A percentile compares a stretch with the other conserved stretches of the same genome.
phyloP scores from a whole-genome alignment of 345 rosid genomes.

The Eucalyptus sp. region DNA sequence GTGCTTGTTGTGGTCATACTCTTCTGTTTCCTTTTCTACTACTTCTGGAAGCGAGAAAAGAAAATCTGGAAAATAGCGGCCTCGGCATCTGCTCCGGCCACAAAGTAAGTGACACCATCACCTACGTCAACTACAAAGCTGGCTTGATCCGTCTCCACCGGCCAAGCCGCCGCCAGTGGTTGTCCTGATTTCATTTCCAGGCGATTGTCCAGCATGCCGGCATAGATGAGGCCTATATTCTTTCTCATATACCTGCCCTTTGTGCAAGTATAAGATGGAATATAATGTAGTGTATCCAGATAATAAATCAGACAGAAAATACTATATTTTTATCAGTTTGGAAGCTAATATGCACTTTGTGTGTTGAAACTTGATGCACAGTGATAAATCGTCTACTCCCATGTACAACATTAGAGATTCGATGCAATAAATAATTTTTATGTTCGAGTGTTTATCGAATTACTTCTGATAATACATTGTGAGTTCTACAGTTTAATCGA shows the following conservation, averaged over 20 bases:
- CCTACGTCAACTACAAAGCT: neutral
- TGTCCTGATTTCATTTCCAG: neutral
- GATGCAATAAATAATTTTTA: no score
- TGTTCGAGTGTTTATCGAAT: no score
- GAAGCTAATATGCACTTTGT: neutral
- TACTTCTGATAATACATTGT: no score
- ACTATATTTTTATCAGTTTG: accelerated
- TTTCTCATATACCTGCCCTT: neutral
- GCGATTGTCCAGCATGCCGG: neutral
- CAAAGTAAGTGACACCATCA: neutral
- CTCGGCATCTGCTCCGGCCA: neutral
- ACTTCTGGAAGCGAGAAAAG: neutral
- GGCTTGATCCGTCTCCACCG: neutral
- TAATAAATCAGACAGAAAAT: no score
- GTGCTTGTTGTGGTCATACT: neutral
- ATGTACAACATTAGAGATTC: no score
- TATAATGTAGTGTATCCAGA: no score
- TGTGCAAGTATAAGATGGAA: no score
- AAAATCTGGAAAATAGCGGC: neutral
- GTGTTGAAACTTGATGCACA: no score
- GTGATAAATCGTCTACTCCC: no score
- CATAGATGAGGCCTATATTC: neutral
- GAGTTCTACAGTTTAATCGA: no score
- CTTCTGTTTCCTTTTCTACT: neutral
- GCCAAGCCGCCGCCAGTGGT: neutral